These are phyloP conservation scores for Porodaedalea pini DNA, from an alignment of 1,284 basidiomycete genomes.

Conservation along the genomic window DNA sequence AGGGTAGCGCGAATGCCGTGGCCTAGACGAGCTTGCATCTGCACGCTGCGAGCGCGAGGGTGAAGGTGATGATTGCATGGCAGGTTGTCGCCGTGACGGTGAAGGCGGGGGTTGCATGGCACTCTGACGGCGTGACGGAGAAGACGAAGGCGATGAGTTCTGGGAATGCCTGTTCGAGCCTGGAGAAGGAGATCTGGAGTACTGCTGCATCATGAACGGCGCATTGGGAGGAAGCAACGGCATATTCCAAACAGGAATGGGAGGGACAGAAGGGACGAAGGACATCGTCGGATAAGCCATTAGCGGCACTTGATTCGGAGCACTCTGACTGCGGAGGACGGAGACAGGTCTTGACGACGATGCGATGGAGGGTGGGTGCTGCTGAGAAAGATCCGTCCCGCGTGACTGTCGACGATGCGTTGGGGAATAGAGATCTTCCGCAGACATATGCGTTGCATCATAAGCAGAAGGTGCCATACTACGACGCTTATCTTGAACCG, in stretches of 20 bases:
- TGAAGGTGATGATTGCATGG: neutral
- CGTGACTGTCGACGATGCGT: neutral
- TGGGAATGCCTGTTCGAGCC: conserved; percentile 13
- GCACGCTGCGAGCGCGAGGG: neutral
- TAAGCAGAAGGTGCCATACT: neutral
- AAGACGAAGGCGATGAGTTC: conserved; percentile 11
- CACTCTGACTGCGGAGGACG: neutral
- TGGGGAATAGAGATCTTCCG: conserved; percentile 5
- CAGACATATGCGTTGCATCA: neutral
- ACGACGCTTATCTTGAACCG: conserved; percentile 6
- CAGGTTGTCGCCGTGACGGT: neutral
- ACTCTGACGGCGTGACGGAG: neutral
- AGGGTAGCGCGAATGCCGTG: neutral
- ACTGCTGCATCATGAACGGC: conserved; percentile 69
- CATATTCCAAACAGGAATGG: conserved; percentile 35
- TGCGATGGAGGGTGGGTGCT: conserved; percentile 3
- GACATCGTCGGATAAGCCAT: conserved; percentile 6
- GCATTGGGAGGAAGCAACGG: conserved; percentile 69
- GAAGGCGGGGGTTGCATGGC: neutral
- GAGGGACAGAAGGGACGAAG: conserved; percentile 28
- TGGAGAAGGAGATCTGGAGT: conserved; percentile 21
- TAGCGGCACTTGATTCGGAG: neutral
- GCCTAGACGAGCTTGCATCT: neutral
- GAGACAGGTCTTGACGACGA: conserved; percentile 7
- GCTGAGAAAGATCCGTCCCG: neutral